phyloP scores from a whole-genome alignment of 495 filamentous ascomycete species.

The Aspergillus avenaceus region DNA sequence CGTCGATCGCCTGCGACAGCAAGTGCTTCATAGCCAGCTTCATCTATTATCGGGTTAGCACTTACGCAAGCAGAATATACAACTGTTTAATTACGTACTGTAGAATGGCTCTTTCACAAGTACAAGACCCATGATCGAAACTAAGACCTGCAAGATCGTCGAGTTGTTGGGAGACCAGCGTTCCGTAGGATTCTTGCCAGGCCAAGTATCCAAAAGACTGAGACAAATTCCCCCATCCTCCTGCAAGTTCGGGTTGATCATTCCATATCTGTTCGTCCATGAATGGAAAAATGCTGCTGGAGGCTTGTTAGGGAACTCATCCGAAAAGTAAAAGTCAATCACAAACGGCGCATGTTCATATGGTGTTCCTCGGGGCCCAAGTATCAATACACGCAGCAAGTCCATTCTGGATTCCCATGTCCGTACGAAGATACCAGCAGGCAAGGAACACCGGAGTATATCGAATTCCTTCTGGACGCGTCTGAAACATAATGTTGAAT shows the following conservation, averaged over 20 bases:
- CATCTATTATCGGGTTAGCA: conserved; percentile 33
- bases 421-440: conserved; percentile 52
- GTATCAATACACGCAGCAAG: conserved; percentile 53
- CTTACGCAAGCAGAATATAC: background rate
- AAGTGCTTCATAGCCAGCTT: conserved; percentile 53
- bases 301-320: conserved; percentile 43
- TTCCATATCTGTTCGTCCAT: conserved; percentile 48
- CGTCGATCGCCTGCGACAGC: conserved; percentile 36
- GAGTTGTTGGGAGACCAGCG: conserved; percentile 47
- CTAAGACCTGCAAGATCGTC: conserved; percentile 55
- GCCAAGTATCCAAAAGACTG: conserved; percentile 58
- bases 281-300: conserved; percentile 54
- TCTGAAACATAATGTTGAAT: conserved; percentile 28
- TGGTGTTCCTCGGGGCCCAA: conserved; percentile 56
- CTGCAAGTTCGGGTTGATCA: conserved; percentile 61
- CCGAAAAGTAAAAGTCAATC: conserved; percentile 50
- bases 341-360: conserved; percentile 60
- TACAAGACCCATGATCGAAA: conserved; percentile 57
- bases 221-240: conserved; percentile 61
- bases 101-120: conserved; percentile 58
- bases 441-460: conserved; percentile 52
- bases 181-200: conserved; percentile 46
- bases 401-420: conserved; percentile 58
- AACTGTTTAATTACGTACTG: conserved; percentile 47
- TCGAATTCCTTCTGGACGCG: conserved; percentile 53